Evolutionary conservation across 139 green algal genomes (phyloP).

Genomic region (Chlorella vulgaris): DNA sequence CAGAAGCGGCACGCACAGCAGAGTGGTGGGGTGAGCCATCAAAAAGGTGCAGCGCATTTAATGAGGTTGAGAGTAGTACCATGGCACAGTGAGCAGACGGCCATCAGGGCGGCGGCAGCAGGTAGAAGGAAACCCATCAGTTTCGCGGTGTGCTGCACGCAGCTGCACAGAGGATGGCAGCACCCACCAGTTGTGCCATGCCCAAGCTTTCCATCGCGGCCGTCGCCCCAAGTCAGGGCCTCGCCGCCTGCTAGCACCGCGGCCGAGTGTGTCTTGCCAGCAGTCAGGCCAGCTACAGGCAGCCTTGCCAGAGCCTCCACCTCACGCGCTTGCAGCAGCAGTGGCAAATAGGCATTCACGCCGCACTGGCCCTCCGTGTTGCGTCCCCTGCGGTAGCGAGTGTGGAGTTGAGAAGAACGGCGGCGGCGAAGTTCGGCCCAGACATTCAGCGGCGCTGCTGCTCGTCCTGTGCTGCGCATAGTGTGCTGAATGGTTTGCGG

Average conservation of each 20-base stretch:
- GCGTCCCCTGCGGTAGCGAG: slow-evolving; percentile 52
- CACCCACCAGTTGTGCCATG: slow-evolving; percentile 48
- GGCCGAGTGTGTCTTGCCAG: slow-evolving; percentile 51
- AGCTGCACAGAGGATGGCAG: background rate
- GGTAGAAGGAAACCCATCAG: background rate
- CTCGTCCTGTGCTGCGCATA: too few relatives aligned
- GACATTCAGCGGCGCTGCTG: background rate
- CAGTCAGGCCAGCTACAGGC: slow-evolving; percentile 32
- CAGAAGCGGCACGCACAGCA: too few relatives aligned
- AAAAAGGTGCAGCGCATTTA: too few relatives aligned
- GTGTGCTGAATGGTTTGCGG: too few relatives aligned
- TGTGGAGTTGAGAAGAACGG: too few relatives aligned
- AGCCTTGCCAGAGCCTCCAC: slow-evolving; percentile 47
- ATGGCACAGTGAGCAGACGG: too few relatives aligned
- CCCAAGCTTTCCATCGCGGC: slow-evolving; percentile 68
- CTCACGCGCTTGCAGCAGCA: slow-evolving; percentile 50
- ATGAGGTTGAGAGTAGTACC: too few relatives aligned
- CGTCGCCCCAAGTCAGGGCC: slow-evolving; percentile 64
- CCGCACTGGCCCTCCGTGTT: slow-evolving; percentile 68
- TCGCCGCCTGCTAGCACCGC: slow-evolving; percentile 49
- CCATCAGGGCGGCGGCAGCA: background rate
- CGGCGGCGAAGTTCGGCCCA: too few relatives aligned
- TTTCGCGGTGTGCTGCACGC: background rate
- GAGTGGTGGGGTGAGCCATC: too few relatives aligned
- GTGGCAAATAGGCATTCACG: slow-evolving; percentile 32